Evolutionary conservation across 176 grass and related monocot species (phyloP).

Genomic region (Oryza punctata): DNA sequence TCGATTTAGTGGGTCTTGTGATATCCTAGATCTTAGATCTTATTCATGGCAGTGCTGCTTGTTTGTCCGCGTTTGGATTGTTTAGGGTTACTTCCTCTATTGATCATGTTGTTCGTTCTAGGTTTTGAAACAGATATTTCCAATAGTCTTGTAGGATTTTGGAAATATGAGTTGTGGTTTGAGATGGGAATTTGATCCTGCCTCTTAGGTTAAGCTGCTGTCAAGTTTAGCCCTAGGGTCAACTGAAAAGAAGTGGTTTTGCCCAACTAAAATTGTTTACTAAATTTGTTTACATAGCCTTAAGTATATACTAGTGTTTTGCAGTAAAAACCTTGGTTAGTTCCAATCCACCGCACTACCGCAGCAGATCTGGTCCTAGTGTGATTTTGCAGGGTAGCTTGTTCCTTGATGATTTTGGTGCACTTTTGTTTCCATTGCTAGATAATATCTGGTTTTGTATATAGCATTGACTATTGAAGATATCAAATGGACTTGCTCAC

Average conservation of each 20-base stretch:
- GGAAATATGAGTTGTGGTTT: neutral
- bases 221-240: neutral
- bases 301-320: neutral
- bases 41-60: neutral
- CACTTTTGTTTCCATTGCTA: neutral
- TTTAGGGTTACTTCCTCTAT: neutral
- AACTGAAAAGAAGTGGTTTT: neutral
- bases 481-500: neutral
- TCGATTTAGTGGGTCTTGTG: neutral
- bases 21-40: neutral
- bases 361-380: neutral
- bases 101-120: neutral
- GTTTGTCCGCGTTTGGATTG: neutral
- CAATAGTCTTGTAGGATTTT: neutral
- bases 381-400: neutral
- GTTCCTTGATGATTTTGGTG: neutral
- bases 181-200: neutral
- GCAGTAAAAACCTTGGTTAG: neutral
- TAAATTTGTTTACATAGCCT: neutral
- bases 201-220: neutral
- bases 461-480: neutral
- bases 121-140: neutral
- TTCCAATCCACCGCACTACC: neutral
- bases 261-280: neutral
- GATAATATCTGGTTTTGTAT: neutral